Evolutionary conservation across 257 asterid species (phyloP).

Genomic region (Euphrasia confusa): DNA sequence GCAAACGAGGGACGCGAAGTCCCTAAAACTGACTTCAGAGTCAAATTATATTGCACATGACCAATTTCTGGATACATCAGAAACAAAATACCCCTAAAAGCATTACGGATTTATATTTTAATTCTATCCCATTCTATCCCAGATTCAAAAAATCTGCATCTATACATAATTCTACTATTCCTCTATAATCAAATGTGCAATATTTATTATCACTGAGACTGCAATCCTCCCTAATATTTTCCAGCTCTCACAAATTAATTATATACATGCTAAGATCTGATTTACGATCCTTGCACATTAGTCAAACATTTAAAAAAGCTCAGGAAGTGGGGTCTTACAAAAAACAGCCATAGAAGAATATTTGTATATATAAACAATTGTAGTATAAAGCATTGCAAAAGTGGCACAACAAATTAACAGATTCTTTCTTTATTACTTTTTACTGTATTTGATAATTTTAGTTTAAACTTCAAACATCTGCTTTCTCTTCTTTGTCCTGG

Average conservation of each 20-base stretch:
- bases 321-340: conserved; percentile 3
- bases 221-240: neutral
- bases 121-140: neutral
- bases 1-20: no score
- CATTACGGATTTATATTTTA: neutral
- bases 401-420: neutral
- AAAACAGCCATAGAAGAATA: conserved; percentile 3
- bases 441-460: neutral
- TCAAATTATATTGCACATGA: no score
- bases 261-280: conserved; percentile 10
- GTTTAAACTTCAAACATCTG: neutral
- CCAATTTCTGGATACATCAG: no score
- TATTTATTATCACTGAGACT: no score
- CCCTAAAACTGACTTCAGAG: neutral
- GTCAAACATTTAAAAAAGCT: neutral
- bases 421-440: neutral
- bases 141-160: neutral
- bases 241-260: conserved; percentile 6
- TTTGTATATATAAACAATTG: neutral
- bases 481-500: neutral
- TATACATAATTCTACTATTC: neutral
- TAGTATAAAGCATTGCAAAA: neutral
- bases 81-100: no score
- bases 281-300: neutral
- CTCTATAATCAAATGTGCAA: neutral